Conservation (phyloP, 768 basidiomycete genomes). For the Russula sp. region DNA sequence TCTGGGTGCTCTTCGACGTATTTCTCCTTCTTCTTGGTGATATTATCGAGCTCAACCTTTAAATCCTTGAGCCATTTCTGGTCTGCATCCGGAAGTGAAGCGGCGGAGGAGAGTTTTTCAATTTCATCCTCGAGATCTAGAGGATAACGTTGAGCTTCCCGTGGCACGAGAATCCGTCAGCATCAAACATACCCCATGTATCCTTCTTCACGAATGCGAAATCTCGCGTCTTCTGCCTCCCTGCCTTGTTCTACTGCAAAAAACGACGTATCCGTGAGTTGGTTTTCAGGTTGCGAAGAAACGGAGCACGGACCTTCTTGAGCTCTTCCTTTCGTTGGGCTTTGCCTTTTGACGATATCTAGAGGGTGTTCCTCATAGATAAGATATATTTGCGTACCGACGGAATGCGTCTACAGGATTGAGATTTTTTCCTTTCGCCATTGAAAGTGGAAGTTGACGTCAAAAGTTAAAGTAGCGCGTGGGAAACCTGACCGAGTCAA, state of each 20-base stretch:
- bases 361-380: not conserved
- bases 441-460: slow-evolving; percentile 28
- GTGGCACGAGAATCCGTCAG: not conserved
- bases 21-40: slow-evolving; percentile 84
- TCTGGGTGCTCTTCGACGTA: slow-evolving; percentile 93
- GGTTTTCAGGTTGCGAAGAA: not conserved
- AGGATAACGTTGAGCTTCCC: not conserved
- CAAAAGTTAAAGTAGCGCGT: not conserved
- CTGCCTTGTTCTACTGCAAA: slow-evolving; percentile 84
- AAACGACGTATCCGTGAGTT: slow-evolving; percentile 4
- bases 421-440: slow-evolving; percentile 79
- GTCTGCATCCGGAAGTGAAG: slow-evolving; percentile 45
- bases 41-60: too few species aligned
- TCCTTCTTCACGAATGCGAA: slow-evolving; percentile 93
- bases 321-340: slow-evolving; percentile 90
- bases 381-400: slow-evolving; percentile 39
- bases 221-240: slow-evolving; percentile 74
- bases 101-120: slow-evolving; percentile 49
- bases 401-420: slow-evolving; percentile 96
- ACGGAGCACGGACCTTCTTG: slow-evolving; percentile 64
- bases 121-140: slow-evolving; percentile 85
- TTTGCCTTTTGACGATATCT: slow-evolving; percentile 56
- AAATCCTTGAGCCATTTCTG: slow-evolving; percentile 63
- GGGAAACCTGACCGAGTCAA: slow-evolving; percentile 27
- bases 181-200: slow-evolving; percentile 55